Conservation (phyloP, 2,329 filamentous ascomycete species). For the Colletotrichum sp. region DNA sequence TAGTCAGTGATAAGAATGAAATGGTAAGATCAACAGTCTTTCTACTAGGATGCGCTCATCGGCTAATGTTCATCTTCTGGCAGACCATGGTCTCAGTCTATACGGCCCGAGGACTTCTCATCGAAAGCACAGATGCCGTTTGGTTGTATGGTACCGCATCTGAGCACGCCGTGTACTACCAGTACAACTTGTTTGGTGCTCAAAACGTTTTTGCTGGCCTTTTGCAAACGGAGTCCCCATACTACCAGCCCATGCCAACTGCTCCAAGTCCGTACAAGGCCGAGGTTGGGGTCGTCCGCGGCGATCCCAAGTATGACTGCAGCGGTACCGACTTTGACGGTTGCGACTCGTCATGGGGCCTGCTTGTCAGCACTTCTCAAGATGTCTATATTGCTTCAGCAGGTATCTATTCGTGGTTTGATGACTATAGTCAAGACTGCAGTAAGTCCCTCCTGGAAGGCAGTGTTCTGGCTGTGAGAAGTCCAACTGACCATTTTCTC, state of each 20-base stretch:
- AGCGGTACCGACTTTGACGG: constrained; percentile 8
- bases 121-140: constrained; percentile 33
- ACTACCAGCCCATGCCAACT: constrained; percentile 50
- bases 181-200: constrained; percentile 55
- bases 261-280: constrained; percentile 24
- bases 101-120: constrained; percentile 38
- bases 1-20: constrained; percentile 59
- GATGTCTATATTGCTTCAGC: constrained; percentile 29
- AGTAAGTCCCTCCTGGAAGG: background rate
- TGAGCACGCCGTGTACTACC: constrained; percentile 56
- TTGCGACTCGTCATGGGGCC: constrained; percentile 28
- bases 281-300: background rate
- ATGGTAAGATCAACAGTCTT: constrained; percentile 43
- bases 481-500: accelerated
- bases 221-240: constrained; percentile 73
- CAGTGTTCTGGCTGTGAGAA: background rate
- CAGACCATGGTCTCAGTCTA: constrained; percentile 31
- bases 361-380: constrained; percentile 10
- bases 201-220: constrained; percentile 60
- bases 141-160: constrained; percentile 51
- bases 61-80: background rate
- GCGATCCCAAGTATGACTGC: constrained; percentile 23
- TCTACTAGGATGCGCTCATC: background rate
- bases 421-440: constrained; percentile 24
- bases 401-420: constrained; percentile 32